Percentiles rank a stretch among this genome's conserved stretches.
phyloP scores from a whole-genome alignment of 495 filamentous ascomycete species.

The Hypoxylon perforatum region DNA sequence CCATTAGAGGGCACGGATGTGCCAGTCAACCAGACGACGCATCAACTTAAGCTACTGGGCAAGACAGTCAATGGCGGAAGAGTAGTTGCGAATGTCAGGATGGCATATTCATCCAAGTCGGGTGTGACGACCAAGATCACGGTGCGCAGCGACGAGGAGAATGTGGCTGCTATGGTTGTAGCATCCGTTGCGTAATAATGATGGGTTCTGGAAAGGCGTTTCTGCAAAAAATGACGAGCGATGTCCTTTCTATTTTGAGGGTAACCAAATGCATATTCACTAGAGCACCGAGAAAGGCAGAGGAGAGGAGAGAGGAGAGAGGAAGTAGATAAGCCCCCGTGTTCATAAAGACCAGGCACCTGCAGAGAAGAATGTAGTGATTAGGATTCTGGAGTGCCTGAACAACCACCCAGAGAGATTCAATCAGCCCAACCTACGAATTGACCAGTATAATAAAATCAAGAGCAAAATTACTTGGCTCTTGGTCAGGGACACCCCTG shows the following conservation, averaged over 20 bases:
- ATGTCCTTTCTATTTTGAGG: slow-evolving; percentile 45
- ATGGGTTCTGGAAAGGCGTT: slow-evolving; percentile 45
- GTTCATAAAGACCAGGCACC: slow-evolving; percentile 20
- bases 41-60: slow-evolving; percentile 94
- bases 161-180: slow-evolving; percentile 85
- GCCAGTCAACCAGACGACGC: slow-evolving; percentile 84
- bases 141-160: slow-evolving; percentile 90
- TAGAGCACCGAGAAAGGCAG: slow-evolving; percentile 30
- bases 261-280: slow-evolving; percentile 35
- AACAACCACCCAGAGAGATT: slow-evolving; percentile 6
- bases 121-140: slow-evolving; percentile 96
- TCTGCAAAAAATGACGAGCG: slow-evolving; percentile 46
- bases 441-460: slow-evolving; percentile 16
- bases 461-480: too few relatives aligned
- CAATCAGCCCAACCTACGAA: slow-evolving; percentile 25
- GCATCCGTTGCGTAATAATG: slow-evolving; percentile 79
- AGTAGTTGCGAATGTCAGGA: slow-evolving; percentile 87
- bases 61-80: slow-evolving; percentile 93
- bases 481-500: not conserved
- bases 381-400: slow-evolving; percentile 6
- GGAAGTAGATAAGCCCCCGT: slow-evolving; percentile 4
- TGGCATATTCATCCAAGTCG: slow-evolving; percentile 92
- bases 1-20: slow-evolving; percentile 94
- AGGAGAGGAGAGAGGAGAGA: slow-evolving; percentile 3
- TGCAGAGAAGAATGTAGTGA: slow-evolving; percentile 4